Evolutionary conservation across 495 filamentous ascomycete genomes (phyloP).

Genomic region (Pyrenopolyporus hunteri): DNA sequence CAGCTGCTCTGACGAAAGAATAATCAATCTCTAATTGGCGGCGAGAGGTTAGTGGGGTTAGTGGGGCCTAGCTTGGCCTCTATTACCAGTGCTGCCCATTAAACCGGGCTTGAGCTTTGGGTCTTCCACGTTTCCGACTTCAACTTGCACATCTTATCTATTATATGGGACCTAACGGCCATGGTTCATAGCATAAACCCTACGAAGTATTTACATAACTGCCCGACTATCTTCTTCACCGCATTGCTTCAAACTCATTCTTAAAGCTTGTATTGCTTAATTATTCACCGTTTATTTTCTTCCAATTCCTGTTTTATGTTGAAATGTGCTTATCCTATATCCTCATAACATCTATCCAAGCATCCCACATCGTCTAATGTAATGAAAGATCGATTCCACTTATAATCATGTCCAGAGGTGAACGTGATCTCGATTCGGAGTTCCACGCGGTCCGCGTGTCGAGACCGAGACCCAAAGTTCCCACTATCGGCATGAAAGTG

Average conservation of each 20-base stretch:
- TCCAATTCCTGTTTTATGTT: background rate
- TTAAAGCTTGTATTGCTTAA: background rate
- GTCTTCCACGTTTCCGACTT: background rate
- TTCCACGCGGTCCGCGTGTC: constrained; percentile 34
- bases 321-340: background rate
- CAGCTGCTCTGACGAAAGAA: constrained; percentile 4
- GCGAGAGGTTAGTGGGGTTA: constrained; percentile 4
- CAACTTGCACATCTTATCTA: background rate
- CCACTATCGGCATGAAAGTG: constrained; percentile 30
- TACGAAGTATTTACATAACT: no score
- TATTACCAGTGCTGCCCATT: no score
- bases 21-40: constrained; percentile 41
- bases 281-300: background rate
- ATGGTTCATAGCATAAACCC: no score
- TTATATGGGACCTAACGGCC: no score
- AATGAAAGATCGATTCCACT: constrained; percentile 7
- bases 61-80: background rate
- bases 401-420: constrained; percentile 3
- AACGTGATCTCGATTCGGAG: constrained; percentile 22
- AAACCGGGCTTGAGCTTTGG: background rate
- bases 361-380: constrained; percentile 1
- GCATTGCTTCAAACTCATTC: background rate
- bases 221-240: background rate
- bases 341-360: background rate
- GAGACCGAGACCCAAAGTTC: constrained; percentile 8